Percentiles rank a stretch among this genome's conserved stretches.
These are phyloP conservation scores for Globisporangium nodosum DNA, from an alignment of 352 stramenopile species.

Conservation along the genomic window DNA sequence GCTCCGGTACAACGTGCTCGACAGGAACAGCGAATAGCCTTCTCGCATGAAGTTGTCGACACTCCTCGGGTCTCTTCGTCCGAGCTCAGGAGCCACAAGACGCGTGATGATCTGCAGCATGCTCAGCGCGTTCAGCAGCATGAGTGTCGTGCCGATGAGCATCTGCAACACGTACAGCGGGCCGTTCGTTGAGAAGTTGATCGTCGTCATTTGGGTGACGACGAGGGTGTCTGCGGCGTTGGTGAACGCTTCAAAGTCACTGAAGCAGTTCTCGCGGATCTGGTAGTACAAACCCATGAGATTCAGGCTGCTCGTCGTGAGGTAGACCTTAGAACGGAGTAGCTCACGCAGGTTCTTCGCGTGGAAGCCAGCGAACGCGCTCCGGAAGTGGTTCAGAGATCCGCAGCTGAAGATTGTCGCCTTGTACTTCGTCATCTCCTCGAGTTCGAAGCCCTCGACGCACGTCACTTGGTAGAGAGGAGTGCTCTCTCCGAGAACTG, in stretches of 20 bases:
- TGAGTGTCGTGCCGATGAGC: constrained; percentile 13
- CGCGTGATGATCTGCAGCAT: no score
- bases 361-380: constrained; percentile 20
- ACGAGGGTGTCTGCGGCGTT: constrained; percentile 1
- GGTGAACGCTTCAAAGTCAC: constrained; percentile 9
- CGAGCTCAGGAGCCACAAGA: background rate
- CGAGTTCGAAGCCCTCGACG: constrained; percentile 37
- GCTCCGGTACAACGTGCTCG: constrained; percentile 22
- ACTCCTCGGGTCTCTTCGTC: no score
- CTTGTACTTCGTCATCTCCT: constrained; percentile 18
- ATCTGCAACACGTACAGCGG: constrained; percentile 35
- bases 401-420: constrained; percentile 29
- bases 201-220: constrained; percentile 24
- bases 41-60: background rate
- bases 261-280: constrained; percentile 23
- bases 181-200: constrained; percentile 42
- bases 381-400: constrained; percentile 26
- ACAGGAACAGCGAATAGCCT: background rate
- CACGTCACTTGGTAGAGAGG: constrained; percentile 35
- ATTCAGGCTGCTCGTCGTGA: constrained; percentile 18
- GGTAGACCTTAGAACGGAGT: constrained; percentile 19
- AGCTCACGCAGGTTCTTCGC: constrained; percentile 15
- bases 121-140: constrained; percentile 18
- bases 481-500: constrained; percentile 45
- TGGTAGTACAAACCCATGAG: constrained; percentile 31